phyloP scores from a whole-genome alignment of 2,329 filamentous ascomycete species.

The Westerdykella sp. region DNA sequence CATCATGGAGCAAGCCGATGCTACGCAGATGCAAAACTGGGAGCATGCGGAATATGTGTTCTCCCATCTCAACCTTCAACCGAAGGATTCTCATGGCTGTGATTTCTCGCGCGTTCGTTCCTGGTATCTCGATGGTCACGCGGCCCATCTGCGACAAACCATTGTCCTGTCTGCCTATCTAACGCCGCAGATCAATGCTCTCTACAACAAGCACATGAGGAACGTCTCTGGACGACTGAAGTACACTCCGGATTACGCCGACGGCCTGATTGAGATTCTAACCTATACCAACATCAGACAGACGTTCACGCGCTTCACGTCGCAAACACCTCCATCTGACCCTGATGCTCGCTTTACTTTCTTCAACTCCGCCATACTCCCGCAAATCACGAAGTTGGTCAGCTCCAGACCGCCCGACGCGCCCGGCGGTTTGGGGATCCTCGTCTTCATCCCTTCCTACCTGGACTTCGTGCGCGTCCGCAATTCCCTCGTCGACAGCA shows the following conservation, averaged over 20 bases:
- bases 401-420: conserved; percentile 49
- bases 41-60: conserved; percentile 92
- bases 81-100: conserved; percentile 81
- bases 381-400: conserved; percentile 60
- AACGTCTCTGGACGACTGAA: conserved; percentile 79
- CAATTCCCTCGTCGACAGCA: conserved; percentile 79
- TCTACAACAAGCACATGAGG: conserved; percentile 68
- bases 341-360: conserved; percentile 87
- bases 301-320: conserved; percentile 83
- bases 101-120: conserved; percentile 85
- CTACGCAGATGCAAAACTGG: conserved; percentile 97
- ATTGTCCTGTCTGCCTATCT: conserved; percentile 75
- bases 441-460: conserved; percentile 89
- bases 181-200: conserved; percentile 77
- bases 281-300: conserved; percentile 64
- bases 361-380: conserved; percentile 76
- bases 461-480: conserved; percentile 90
- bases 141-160: conserved; percentile 76
- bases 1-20: conserved; percentile 86
- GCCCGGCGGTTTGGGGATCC: conserved; percentile 54
- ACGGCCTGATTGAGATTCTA: conserved; percentile 63
- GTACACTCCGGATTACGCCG: conserved; percentile 59
- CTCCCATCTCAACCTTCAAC: conserved; percentile 83
- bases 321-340: conserved; percentile 62
- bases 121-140: conserved; percentile 90